Evolutionary conservation across 73 alveolate species (phyloP), one percentile per base, ranked within the genome.

Genomic region (Symbiodinium pilosum): DNA sequence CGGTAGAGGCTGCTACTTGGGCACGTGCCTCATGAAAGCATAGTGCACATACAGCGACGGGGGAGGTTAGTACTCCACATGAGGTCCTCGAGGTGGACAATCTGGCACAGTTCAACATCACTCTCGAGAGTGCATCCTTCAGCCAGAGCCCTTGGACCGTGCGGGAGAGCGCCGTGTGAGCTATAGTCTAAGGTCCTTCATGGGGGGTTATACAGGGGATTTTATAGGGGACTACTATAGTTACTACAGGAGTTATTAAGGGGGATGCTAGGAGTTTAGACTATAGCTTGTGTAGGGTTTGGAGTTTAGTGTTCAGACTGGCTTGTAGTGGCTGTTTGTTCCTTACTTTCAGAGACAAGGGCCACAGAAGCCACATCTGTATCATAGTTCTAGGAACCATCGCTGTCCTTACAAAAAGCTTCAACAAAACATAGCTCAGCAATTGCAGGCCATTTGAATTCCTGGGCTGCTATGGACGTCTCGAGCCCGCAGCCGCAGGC

Each of bases 391-490:
- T 8, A 8, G 38, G 47, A 3, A 16, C 86, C 86, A 18, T 32
- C 14, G n/a, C 44, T 4, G 30, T 11, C 43, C 86, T 38, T 26
- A 32, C 36, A 26, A 14, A 38, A 26, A 26, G 9, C 16, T 21
- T 26, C 16, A 5, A 16, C 86, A 16, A n/a, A 6, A 73, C 9
- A 26, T 6, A 20, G 28, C 69, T 12, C 69, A 52, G 69, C n/a
- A n/a, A n/a, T n/a, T 32, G 18, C 43, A 87, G 94, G 96, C 39
- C 96, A 91, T 85, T 36, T 91, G 52, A 91, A 91, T 32, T n/a
- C 96, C 9, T 41, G 75, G 81, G 51, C 88, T 20, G 96, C 96
- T 40, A 91, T 91, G 96, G 87, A 91, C 52, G 42, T 91, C 34
- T 69, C 64, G 77, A 68, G 88, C 54, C 96, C 96, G 34, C 26